Base-by-base conservation (phyloP, 305 asterid species). In the Solanum chacoense region DNA sequence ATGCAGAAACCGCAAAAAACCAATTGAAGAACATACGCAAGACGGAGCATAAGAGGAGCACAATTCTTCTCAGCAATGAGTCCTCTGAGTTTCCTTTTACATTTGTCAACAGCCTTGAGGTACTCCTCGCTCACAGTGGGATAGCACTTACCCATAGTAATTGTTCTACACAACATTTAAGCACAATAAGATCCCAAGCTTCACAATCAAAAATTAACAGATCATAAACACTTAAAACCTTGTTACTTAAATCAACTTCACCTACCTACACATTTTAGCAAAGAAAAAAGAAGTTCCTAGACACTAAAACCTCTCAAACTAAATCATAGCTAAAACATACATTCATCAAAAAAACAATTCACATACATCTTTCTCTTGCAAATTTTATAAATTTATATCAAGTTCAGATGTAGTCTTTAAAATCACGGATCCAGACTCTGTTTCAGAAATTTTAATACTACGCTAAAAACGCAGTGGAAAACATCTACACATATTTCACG, bases 61-160 rank as follows among this genome's bases (percentile, higher is more conserved):
- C 99, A 96, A 87, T 94, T 93, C 93, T 97, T 97, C 93, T 94
- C 98, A n/a, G 98, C 96, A 85, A 97, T 97, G 87, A 97, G 89
- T 7, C 95, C 99, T 89, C 98, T 94, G 12, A 97, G 95, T 95
- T 96, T 96, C 94, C 90, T 96, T 96, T 93, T 94, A 90, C 92
- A 80, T 87, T 96, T 95, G 73, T 95, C 98, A 85, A 96, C 90
- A 24, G 99, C 98, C 94, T 91, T 92, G 86, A 90, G 90, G 91
- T 97, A 97, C 90, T 97, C 99, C 88, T 90, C 98, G 36, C 98
- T 97, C 86, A 96, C 99, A 4, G 95, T 90, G 69, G 99, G 99
- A 78, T 97, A 97, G 88, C 87, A 89, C 93, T 97, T 97, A 91
- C 93, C 96, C 99, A 97, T 97, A 71, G 92, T 87, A 79, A 16